phyloP scores from a whole-genome alignment of 2,329 filamentous ascomycete genomes.

The Aspergillus awamori region DNA sequence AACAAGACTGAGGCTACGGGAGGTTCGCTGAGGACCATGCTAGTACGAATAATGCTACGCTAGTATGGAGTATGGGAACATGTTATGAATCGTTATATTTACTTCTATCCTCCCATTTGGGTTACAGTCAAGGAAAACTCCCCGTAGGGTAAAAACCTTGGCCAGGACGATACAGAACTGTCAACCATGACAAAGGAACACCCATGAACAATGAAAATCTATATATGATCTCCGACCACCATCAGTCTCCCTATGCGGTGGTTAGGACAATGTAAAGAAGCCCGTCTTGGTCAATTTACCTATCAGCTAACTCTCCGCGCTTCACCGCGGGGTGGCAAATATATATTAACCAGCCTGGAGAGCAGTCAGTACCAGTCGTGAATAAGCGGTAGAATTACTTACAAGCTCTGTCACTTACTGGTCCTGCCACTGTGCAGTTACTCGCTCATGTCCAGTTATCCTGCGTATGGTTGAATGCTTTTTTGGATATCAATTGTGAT shows the following conservation, averaged over 20 bases:
- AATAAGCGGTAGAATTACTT: neutral
- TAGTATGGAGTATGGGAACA: neutral
- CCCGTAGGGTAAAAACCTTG: constrained; percentile 24
- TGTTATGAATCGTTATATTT: neutral
- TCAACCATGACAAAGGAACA: neutral
- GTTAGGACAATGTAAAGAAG: neutral
- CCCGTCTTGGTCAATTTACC: neutral
- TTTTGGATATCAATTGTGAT: too few species aligned
- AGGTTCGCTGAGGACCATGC: neutral
- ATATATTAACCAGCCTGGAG: constrained; percentile 18
- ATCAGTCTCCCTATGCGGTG: neutral
- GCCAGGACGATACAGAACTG: constrained; percentile 13
- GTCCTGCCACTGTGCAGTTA: constrained; percentile 8
- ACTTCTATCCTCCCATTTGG: constrained; percentile 20
- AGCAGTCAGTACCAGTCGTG: neutral
- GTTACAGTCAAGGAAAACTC: constrained; percentile 22
- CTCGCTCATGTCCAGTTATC: neutral
- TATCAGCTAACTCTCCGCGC: neutral
- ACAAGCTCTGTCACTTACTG: constrained; percentile 13
- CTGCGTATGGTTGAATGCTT: neutral
- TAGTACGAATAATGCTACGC: neutral
- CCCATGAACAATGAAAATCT: neutral
- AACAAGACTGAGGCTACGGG: too few species aligned
- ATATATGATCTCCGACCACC: neutral
- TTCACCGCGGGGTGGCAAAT: constrained; percentile 13